Base-by-base conservation (phyloP, 495 filamentous ascomycete species). In the Neurospora sp. region DNA sequence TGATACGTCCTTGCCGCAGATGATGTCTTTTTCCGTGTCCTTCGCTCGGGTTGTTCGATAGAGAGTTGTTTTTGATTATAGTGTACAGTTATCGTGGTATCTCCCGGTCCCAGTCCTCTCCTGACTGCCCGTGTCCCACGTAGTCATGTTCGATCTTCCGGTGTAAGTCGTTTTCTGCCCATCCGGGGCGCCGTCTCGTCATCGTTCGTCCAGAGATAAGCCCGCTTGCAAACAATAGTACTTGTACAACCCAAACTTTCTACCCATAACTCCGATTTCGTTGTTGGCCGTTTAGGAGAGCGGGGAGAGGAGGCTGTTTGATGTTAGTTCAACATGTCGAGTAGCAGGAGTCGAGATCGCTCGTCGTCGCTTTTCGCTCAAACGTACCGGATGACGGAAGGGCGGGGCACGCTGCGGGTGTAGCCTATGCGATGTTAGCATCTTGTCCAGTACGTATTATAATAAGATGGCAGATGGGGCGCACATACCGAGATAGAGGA, bases 401-500 rank as follows among this genome's bases (percentile, higher is more conserved):
- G 96, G 80, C 91, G 89, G 27, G 96, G 96, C 77, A 93, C 90
- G 86, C 94, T 98, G 79, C 92, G 90, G 59, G 94, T 95, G 85
- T 97, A 99, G 74, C 96, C 94, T 97, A 78, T 78, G 72, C 53
- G 69, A 38, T 71, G 74, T 77, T 69, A 82, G 77, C 75, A 76
- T 80, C 44, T 70, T 39, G 71, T 68, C 71, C 47, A 47, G 4
- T 44, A 12, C 68, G 18, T 71, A 27, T 40, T 69, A 61, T 14
- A 35, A 61, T 14, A 35, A n/a, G 6, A 8, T 9, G 37, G 65
- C n/a, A 71, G 18, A 70, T 39, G 70, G 40, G 53, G 39, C 39
- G 71, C n/a, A 74, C 89, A 76, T 90, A 97, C 94, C 96, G 76
- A 99, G 91, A 83, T 98, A 99, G 83, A 99, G 86, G 81, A 99